These are phyloP conservation scores for Paradendryphiella salina DNA, from an alignment of 2,329 filamentous ascomycete genomes.

Conservation along the genomic window DNA sequence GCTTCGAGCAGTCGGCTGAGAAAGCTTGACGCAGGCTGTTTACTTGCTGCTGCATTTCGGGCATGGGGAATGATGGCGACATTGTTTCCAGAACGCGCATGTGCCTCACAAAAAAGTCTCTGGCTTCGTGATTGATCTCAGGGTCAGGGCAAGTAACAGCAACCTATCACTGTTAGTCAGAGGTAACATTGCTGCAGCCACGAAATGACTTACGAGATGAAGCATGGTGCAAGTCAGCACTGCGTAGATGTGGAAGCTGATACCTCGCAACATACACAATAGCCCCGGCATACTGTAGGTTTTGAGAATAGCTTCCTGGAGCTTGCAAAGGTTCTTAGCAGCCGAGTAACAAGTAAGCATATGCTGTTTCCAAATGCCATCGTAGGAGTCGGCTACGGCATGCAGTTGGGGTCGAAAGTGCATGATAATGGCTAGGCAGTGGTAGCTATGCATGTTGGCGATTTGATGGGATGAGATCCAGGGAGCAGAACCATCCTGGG, in stretches of 20 bases:
- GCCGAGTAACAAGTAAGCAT: constrained; percentile 85
- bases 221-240: constrained; percentile 90
- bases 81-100: constrained; percentile 92
- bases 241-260: constrained; percentile 94
- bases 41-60: constrained; percentile 87
- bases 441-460: constrained; percentile 87
- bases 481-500: constrained; percentile 75
- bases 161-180: constrained; percentile 60
- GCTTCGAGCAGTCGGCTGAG: constrained; percentile 79
- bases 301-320: constrained; percentile 81
- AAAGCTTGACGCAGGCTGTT: constrained; percentile 88
- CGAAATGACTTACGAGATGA: constrained; percentile 71
- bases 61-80: constrained; percentile 80
- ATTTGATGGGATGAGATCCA: constrained; percentile 86
- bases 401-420: constrained; percentile 83
- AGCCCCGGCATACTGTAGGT: constrained; percentile 78
- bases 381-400: constrained; percentile 73
- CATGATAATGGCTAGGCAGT: constrained; percentile 81
- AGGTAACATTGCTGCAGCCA: neutral
- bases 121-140: constrained; percentile 79
- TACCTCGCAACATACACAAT: constrained; percentile 88
- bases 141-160: constrained; percentile 92
- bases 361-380: constrained; percentile 82
- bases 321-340: constrained; percentile 79
- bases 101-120: constrained; percentile 87